Evolutionary conservation across 176 grass and related monocot genomes (phyloP).

Genomic region (Alopecurus myosuroides): DNA sequence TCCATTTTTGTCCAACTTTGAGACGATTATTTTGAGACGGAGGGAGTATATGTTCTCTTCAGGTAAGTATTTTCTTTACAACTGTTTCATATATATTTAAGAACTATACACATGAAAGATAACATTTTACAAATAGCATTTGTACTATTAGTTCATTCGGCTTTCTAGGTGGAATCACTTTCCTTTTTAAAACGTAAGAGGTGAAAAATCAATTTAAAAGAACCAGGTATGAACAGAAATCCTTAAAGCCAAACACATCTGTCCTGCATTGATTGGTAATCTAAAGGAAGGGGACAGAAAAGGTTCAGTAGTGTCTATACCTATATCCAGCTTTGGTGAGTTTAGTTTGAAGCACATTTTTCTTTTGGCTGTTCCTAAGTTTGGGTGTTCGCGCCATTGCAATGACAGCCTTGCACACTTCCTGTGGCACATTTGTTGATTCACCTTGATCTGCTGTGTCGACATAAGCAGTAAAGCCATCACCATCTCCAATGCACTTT

Average conservation of each 20-base stretch:
- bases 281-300: background rate
- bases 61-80: background rate
- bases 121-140: background rate
- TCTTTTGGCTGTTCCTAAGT: background rate
- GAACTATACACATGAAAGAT: background rate
- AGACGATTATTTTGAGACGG: too few relatives aligned
- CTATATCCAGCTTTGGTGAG: slow-evolving; percentile 19
- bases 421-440: background rate
- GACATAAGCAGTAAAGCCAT: slow-evolving; percentile 35
- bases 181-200: background rate
- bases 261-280: background rate
- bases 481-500: slow-evolving; percentile 33
- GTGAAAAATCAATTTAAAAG: background rate
- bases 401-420: background rate
- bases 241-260: background rate
- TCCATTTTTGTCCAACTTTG: too few relatives aligned
- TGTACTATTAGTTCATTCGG: background rate
- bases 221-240: background rate
- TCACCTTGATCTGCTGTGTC: slow-evolving; percentile 11
- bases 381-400: background rate
- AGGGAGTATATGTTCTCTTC: background rate
- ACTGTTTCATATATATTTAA: background rate
- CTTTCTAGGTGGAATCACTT: background rate
- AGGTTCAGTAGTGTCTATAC: background rate
- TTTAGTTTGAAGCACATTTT: background rate